A percentile compares a stretch with the other conserved stretches of the same genome.
These are phyloP conservation scores for Hansenula sp. DNA, from an alignment of 1,139 yeast species.

Conservation along the genomic window DNA sequence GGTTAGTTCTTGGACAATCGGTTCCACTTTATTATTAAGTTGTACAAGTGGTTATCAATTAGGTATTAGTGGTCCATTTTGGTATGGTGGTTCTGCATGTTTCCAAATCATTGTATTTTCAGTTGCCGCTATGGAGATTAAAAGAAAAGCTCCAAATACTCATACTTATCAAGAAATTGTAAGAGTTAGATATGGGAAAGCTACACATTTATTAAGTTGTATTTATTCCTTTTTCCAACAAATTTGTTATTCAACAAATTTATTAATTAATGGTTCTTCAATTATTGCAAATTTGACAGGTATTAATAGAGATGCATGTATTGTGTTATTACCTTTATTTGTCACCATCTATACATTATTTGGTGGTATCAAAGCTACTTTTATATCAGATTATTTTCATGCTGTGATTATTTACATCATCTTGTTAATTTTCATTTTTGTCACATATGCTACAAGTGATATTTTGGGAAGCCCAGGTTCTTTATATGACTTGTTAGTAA, in stretches of 20 bases:
- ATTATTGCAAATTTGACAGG: constrained; percentile 35
- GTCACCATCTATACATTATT: constrained; percentile 44
- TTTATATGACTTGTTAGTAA: constrained; percentile 29
- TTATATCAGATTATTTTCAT: constrained; percentile 35
- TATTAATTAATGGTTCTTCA: constrained; percentile 37
- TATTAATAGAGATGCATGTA: constrained; percentile 42
- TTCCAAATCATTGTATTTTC: constrained; percentile 49
- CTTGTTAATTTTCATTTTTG: constrained; percentile 27
- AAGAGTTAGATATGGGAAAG: constrained; percentile 45
- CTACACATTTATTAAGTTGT: constrained; percentile 26
- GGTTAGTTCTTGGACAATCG: constrained; percentile 43
- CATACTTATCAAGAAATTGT: constrained; percentile 52
- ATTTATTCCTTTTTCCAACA: constrained; percentile 29
- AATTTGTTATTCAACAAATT: constrained; percentile 31
- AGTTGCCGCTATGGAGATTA: constrained; percentile 50
- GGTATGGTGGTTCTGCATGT: constrained; percentile 45
- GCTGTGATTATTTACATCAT: constrained; percentile 37
- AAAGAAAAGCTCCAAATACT: constrained; percentile 50
- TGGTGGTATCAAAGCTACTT: constrained; percentile 48
- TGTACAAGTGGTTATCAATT: constrained; percentile 36
- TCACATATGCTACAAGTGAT: constrained; percentile 24
- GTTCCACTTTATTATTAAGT: constrained; percentile 31
- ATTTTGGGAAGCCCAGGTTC: constrained; percentile 30
- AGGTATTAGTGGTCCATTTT: constrained; percentile 55
- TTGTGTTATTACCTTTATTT: constrained; percentile 45